Base-by-base conservation (phyloP, 139 green algal species). In the Zygnema circumcarinatum region DNA sequence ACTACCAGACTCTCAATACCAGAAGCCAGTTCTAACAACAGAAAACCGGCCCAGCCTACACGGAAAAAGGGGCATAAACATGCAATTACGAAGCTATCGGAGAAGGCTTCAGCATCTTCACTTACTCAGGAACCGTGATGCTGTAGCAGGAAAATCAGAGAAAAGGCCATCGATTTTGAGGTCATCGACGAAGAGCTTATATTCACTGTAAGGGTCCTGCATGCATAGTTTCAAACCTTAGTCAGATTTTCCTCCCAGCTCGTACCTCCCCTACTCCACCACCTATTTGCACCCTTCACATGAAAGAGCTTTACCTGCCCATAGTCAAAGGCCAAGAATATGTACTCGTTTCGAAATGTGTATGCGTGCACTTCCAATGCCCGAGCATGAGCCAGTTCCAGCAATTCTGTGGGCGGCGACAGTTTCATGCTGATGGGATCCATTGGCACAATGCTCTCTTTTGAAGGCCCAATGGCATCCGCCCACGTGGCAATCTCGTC, bases 281-380 rank as follows among this genome's bases (percentile, higher is more conserved):
- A n/a, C n/a, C n/a, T n/a, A n/a, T n/a, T n/a, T n/a, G n/a, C n/a
- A n/a, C n/a, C n/a, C n/a, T n/a, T n/a, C n/a, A n/a, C n/a, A n/a
- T n/a, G n/a, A n/a, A n/a, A n/a, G n/a, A 78, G 47, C 16, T 16
- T 78, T 78, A 41, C 69, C 69, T 78, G 35, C 35, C 69, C 69
- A 41, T 78, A 78, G 69, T 78, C 69, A 20, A 78, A 87, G 21
- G 81, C 81, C 67, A 87, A 40, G 7, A 38, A 87, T 25, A 75
- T 31, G 81, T 87, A 40, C 38, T 87, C 81, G 25, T 87, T 87
- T 47, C 81, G 68, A 74, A 87, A 87, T 35, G 69, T 83, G 7
- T 67, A 87, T 16, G 72, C 21, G 25, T 87, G 81, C 2, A 87
- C 68, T 21, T 40, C 32, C 36, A 87, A 74, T 35, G 32, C 69